Evolutionary conservation across 2,329 filamentous ascomycete species (phyloP), one percentile per base, ranked within the genome.

Genomic region (Trichophyton rubrum): DNA sequence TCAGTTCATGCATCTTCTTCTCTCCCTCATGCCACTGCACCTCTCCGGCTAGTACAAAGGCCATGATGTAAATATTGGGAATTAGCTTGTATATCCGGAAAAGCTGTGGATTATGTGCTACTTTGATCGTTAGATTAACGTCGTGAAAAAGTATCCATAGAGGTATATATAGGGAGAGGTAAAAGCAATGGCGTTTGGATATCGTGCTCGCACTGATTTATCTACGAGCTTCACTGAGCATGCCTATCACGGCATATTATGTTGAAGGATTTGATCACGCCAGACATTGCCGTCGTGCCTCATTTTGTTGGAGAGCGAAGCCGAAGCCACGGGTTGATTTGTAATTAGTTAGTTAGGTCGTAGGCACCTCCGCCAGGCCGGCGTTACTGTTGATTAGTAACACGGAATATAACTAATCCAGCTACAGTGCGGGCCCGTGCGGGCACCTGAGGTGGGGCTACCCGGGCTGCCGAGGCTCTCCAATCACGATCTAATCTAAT

Each of bases 1-100:
- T 79, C 3, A 85, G 77, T 15, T 74, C 70, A 61, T 87, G 87
- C 72, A 92, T 82, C 56, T 79, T 78, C 47, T 77, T 68, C 72
- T 92, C 88, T 66, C 88, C 88, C 8, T 79, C 71, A 71, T 88
- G 85, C 78, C 82, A 90, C 45, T 66, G 63, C 11, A 67, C 56
- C 7, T 63, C 64, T 20, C 57, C 64, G 30, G 64, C 62, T 30
- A 70, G 60, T 13, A 69, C 61, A 49, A 67, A 63, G 2, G 66
- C 17, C 68, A 70, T 70, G 35, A 13, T 20, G 27, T 35, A 13
- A 13, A 27, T 38, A 38, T 38, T 38, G 13, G 8, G 33, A 11
- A 38, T 13, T 4, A 38, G 3, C 33, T 38, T 38, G 11, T 38
- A 38, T 38, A 4, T 38, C 11, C 8, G 11, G 11, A 38, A 38